phyloP scores from a whole-genome alignment of 768 basidiomycete species.

The Suillus placidus region DNA sequence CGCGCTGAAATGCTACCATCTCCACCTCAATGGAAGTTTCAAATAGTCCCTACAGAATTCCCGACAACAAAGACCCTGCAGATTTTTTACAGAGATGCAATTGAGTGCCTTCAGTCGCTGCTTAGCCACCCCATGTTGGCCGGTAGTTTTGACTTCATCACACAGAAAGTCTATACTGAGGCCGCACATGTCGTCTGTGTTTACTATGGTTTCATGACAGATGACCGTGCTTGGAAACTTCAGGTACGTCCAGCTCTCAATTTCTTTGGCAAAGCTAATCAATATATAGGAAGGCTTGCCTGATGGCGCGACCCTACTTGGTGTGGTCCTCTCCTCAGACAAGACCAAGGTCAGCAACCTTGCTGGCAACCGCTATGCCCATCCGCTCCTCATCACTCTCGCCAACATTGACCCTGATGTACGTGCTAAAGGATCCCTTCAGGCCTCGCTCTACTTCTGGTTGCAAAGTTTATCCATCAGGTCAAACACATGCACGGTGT shows the following conservation, averaged over 20 bases:
- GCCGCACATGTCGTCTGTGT: conserved; percentile 12
- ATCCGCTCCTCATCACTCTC: conserved; percentile 17
- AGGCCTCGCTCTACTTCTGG: conserved; percentile 24
- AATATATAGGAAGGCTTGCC: conserved; percentile 21
- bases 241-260: conserved; percentile 19
- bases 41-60: neutral
- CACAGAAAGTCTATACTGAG: conserved; percentile 5
- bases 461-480: conserved; percentile 23
- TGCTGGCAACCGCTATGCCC: conserved; percentile 12
- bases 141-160: conserved; percentile 18
- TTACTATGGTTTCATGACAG: conserved; percentile 27
- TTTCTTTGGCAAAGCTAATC: neutral
- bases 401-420: conserved; percentile 17
- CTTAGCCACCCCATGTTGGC: neutral
- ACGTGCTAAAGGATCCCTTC: conserved; percentile 17
- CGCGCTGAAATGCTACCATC: neutral
- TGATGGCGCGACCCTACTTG: conserved; percentile 31
- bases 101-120: neutral
- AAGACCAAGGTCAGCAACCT: conserved; percentile 30
- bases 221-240: conserved; percentile 29
- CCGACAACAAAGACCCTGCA: neutral
- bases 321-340: conserved; percentile 34
- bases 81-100: neutral
- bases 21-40: neutral
- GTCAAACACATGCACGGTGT: conserved; percentile 9